These are phyloP conservation scores for Collybia nuda DNA, from an alignment of 768 basidiomycete species.

Conservation along the genomic window DNA sequence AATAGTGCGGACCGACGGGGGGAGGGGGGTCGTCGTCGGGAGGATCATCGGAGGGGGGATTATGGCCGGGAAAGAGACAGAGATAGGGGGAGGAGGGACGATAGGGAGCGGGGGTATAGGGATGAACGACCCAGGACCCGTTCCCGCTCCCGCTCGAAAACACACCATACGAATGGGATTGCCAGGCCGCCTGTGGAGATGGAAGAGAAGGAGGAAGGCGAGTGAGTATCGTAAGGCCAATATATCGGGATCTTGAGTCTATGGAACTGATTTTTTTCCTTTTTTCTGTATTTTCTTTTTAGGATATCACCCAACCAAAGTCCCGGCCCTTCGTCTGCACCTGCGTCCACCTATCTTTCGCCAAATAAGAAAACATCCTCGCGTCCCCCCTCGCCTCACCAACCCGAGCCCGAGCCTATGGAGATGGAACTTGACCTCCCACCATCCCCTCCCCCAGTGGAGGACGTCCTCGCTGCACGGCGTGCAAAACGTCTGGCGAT, in stretches of 20 bases:
- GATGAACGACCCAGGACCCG: slow-evolving; percentile 21
- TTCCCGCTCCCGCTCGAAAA: slow-evolving; percentile 12
- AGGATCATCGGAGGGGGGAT: slow-evolving; percentile 30
- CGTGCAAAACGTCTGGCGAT: slow-evolving; percentile 77
- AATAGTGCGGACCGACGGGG: slow-evolving; percentile 19
- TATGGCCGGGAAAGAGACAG: slow-evolving; percentile 21
- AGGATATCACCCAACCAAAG: slow-evolving; percentile 67
- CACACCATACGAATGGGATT: not conserved
- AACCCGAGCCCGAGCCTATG: slow-evolving; percentile 6
- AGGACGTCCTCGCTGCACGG: slow-evolving; percentile 66
- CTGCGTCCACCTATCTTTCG: slow-evolving; percentile 14
- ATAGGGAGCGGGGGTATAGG: slow-evolving; percentile 21
- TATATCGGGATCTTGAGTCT: not conserved
- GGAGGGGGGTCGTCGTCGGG: slow-evolving; percentile 21
- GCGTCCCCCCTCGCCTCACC: slow-evolving; percentile 21
- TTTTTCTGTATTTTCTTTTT: slow-evolving; percentile 10
- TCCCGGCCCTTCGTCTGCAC: slow-evolving; percentile 14
- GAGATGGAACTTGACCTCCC: slow-evolving; percentile 59
- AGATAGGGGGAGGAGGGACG: slow-evolving; percentile 17
- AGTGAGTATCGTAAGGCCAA: slow-evolving; percentile 66
- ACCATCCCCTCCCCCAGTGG: slow-evolving; percentile 54
- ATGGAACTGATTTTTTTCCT: slow-evolving; percentile 3
- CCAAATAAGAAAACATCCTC: slow-evolving; percentile 14
- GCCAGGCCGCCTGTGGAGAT: slow-evolving; percentile 9
- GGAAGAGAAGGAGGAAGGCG: slow-evolving; percentile 86